These are phyloP conservation scores for Trichoderma breve DNA, from an alignment of 2,329 filamentous ascomycete genomes.

Conservation along the genomic window DNA sequence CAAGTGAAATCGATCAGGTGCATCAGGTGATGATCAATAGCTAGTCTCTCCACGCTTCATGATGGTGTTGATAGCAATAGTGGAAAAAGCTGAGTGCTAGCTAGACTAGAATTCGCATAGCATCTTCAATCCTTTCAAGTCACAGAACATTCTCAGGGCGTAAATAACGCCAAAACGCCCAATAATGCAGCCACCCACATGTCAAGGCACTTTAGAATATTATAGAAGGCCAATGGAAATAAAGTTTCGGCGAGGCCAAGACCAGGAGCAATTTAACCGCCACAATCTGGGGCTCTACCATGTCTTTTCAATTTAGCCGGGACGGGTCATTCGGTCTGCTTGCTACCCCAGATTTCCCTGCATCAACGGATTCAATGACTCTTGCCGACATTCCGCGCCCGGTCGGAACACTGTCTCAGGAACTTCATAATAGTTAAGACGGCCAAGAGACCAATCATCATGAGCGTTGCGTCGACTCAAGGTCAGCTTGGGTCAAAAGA, in stretches of 20 bases:
- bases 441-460: background rate
- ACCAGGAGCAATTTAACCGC: background rate
- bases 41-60: background rate
- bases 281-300: background rate
- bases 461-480: background rate
- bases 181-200: background rate
- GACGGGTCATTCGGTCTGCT: background rate
- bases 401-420: background rate
- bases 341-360: background rate
- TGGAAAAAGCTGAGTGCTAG: background rate
- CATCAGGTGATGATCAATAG: background rate
- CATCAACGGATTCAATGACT: background rate
- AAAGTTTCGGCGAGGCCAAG: background rate
- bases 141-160: background rate
- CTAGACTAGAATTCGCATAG: background rate
- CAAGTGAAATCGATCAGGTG: background rate
- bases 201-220: background rate
- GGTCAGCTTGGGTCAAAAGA: background rate
- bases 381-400: background rate
- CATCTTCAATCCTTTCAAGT: background rate
- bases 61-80: background rate
- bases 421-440: background rate
- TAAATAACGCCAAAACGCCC: background rate
- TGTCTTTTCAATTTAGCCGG: background rate
- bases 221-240: background rate